phyloP scores from a whole-genome alignment of 2,329 filamentous ascomycete genomes.

The Trichoderma cornu-damae region DNA sequence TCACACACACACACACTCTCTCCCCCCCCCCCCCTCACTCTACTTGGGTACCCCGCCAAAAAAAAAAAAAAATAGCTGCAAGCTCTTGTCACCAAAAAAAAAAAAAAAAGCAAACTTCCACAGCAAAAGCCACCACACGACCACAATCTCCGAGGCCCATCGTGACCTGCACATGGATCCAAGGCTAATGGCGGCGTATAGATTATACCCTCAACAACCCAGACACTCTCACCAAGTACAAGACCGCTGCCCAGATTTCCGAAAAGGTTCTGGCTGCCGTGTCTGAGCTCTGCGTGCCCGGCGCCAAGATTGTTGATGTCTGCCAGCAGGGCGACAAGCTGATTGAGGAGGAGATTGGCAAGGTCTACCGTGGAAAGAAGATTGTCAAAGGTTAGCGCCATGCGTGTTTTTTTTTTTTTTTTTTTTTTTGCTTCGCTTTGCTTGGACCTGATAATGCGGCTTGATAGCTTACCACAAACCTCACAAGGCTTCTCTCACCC shows the following conservation, averaged over 20 bases:
- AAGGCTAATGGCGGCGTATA: conserved; percentile 33
- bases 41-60: conserved; percentile 10
- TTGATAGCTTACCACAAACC: neutral
- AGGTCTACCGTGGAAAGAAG: conserved; percentile 99
- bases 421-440: too few species aligned
- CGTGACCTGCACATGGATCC: neutral
- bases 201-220: conserved; percentile 89
- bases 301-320: conserved; percentile 87
- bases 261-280: conserved; percentile 93
- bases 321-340: conserved; percentile 96
- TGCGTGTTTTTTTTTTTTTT: too few species aligned
- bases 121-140: conserved; percentile 2
- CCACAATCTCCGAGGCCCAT: neutral
- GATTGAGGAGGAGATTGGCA: conserved; percentile 84
- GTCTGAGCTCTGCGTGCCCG: conserved; percentile 66
- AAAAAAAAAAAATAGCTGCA: too few species aligned
- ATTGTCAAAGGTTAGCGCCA: conserved; percentile 69
- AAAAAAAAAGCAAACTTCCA: conserved; percentile 3
- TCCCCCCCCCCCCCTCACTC: neutral
- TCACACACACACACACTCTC: too few species aligned
- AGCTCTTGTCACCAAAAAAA: conserved; percentile 15
- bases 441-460: neutral
- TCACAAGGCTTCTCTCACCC: conserved; percentile 77
- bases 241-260: conserved; percentile 90
- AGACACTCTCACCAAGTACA: conserved; percentile 98